Base-by-base conservation (phyloP, 192 early-diverging fungal genomes). In the Pilaira anomala region DNA sequence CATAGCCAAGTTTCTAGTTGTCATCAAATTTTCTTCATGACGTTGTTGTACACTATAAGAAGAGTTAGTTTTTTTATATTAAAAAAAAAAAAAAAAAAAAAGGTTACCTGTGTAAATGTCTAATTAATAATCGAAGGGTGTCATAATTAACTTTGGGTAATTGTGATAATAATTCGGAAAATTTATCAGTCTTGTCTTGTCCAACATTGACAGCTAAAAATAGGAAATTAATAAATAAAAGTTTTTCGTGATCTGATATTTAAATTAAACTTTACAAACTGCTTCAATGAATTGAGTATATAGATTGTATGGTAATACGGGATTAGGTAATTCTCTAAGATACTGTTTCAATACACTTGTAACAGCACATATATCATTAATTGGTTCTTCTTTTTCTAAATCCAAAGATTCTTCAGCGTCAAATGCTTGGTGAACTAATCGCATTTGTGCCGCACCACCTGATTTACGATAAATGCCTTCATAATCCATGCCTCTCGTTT, bases 1-100 rank as follows among this genome's bases (percentile, higher is more conserved):
- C 29, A 96, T 91, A 8, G 92, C 84, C 59, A 98, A 68, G 60
- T 97, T 98, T 68, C 93, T 92, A 41, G 91, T 75, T 1, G 83
- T 87, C 96, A 98, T 98, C 54, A 91, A 82, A 73, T 98, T 98
- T 29, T 82, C 74, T 29, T 69, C 62, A 39, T 81, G 78, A 18
- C 78, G 61, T 42, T 81, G 57, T 3, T 83, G 77, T 16, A 98
- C 87, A 12, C 81, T 68, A 63, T 12, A n/a, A n/a, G 52, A 50
- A 6, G n/a, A n/a, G n/a, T n/a, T n/a, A n/a, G 8, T 41, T 3
- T 12, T 41, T 41, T 41, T n/a, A 41, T 36, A 36, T 6, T 9
- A 36, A 36, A 21, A 40, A 57, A 41, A 19, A 40, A 41, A 7
- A 41, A 42, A 50, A 26, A 50, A 4, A 29, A 42, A 21, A 14